These are phyloP conservation scores for Tubosaeta sp. DNA, from an alignment of 768 basidiomycete genomes.

Conservation along the genomic window DNA sequence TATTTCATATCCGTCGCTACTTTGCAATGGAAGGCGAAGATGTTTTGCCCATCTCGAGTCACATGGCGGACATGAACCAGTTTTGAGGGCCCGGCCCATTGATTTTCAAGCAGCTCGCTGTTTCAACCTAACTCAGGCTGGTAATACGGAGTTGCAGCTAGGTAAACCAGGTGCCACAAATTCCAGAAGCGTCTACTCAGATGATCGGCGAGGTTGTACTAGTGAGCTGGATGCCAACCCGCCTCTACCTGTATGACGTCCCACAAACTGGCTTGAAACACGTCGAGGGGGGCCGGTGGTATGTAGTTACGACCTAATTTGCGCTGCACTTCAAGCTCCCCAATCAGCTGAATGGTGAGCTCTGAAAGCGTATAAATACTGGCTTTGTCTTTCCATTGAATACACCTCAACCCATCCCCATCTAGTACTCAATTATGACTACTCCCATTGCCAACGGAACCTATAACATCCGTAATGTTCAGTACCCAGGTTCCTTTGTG, in stretches of 20 bases:
- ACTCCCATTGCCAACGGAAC: not conserved
- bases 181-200: not conserved
- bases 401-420: not conserved
- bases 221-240: not conserved
- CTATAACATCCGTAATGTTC: not conserved
- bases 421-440: not conserved
- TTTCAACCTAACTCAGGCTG: not conserved
- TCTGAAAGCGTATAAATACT: not conserved
- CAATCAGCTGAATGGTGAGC: not conserved
- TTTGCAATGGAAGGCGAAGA: not conserved
- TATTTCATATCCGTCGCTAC: not conserved
- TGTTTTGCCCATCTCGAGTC: not conserved
- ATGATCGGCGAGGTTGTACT: not conserved
- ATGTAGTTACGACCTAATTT: not conserved
- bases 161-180: not conserved
- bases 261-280: not conserved
- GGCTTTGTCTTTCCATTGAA: not conserved
- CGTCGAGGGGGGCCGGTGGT: not conserved
- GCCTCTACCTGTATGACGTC: not conserved
- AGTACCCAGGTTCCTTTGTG: not conserved
- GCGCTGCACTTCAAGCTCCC: not conserved
- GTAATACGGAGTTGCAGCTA: too few relatives aligned
- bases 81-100: not conserved
- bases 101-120: not conserved
- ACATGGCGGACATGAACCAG: not conserved